Conservation (phyloP, 1,284 basidiomycete species). For the Cutaneotrichosporon daszewskae region DNA sequence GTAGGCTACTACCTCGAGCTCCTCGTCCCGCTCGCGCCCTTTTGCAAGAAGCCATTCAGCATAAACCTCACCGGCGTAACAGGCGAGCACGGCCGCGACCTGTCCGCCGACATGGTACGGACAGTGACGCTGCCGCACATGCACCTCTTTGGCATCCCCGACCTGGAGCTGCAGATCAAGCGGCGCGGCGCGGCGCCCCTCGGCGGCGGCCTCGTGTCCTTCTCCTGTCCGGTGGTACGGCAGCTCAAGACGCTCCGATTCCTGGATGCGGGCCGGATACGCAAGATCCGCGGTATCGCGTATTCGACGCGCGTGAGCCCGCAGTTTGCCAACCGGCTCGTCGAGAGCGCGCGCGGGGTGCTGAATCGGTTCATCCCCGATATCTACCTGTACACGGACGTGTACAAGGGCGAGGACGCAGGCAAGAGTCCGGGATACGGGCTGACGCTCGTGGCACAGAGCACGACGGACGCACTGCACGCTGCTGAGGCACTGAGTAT, state of each 20-base stretch:
- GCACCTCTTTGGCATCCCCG: slow-evolving; percentile 79
- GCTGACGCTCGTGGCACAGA: slow-evolving; percentile 81
- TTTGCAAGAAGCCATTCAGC: slow-evolving; percentile 80
- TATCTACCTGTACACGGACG: slow-evolving; percentile 96
- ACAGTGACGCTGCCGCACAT: slow-evolving; percentile 91
- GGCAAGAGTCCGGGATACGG: slow-evolving; percentile 96
- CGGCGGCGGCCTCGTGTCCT: slow-evolving; percentile 89
- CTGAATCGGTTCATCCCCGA: slow-evolving; percentile 97
- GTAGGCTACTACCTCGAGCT: slow-evolving; percentile 95
- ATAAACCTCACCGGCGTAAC: slow-evolving; percentile 84
- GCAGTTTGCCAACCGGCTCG: slow-evolving; percentile 96
- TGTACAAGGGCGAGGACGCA: slow-evolving; percentile 94
- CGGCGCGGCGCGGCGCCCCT: slow-evolving; percentile 84
- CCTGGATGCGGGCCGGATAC: slow-evolving; percentile 80
- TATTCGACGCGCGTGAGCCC: slow-evolving; percentile 93
- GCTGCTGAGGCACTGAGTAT: slow-evolving; percentile 75
- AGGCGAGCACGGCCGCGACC: slow-evolving; percentile 71
- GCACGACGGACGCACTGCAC: slow-evolving; percentile 84
- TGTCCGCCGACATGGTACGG: slow-evolving; percentile 83
- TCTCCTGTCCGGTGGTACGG: slow-evolving; percentile 86
- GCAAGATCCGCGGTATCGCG: slow-evolving; percentile 92
- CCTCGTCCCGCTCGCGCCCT: slow-evolving; percentile 82
- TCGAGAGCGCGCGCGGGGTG: slow-evolving; percentile 83
- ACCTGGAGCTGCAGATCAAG: slow-evolving; percentile 86
- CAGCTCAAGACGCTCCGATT: slow-evolving; percentile 89